Conservation (phyloP, 2,329 filamentous ascomycete genomes). For the Clarireedia paspali region DNA sequence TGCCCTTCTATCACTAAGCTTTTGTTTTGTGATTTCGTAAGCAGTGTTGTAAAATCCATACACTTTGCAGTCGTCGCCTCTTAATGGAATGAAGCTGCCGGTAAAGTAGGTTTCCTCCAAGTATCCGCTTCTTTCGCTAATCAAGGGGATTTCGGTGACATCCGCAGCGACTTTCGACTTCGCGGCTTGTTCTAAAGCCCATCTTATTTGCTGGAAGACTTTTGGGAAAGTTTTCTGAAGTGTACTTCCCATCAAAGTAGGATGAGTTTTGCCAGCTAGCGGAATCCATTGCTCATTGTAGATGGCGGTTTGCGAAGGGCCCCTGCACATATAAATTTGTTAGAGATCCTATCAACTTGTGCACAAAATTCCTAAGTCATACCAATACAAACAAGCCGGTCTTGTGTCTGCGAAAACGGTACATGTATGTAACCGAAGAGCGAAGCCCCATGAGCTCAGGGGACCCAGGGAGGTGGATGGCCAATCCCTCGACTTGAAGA, state of each 20-base stretch:
- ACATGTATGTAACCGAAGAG: slow-evolving; percentile 18
- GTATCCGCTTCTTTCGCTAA: slow-evolving; percentile 20
- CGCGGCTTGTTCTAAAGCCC: slow-evolving; percentile 17
- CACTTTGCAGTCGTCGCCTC: slow-evolving; percentile 17
- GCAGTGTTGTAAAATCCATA: slow-evolving; percentile 20
- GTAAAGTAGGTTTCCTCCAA: slow-evolving; percentile 24
- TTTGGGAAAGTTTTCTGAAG: slow-evolving; percentile 19
- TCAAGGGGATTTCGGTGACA: slow-evolving; percentile 20
- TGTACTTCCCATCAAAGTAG: slow-evolving; percentile 17
- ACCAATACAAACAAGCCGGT: slow-evolving; percentile 21
- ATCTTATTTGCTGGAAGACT: slow-evolving; percentile 13
- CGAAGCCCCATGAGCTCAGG: slow-evolving; percentile 15
- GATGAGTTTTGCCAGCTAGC: slow-evolving; percentile 20
- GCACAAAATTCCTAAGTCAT: background rate
- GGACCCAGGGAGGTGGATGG: slow-evolving; percentile 17
- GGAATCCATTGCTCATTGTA: slow-evolving; percentile 24
- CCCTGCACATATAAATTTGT: slow-evolving; percentile 13
- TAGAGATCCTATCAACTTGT: background rate
- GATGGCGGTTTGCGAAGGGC: slow-evolving; percentile 18
- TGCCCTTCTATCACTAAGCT: slow-evolving; percentile 19
- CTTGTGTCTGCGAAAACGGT: slow-evolving; percentile 21
- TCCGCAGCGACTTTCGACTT: slow-evolving; percentile 15
- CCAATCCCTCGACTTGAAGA: slow-evolving; percentile 21
- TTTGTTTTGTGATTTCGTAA: slow-evolving; percentile 20
- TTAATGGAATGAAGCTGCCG: slow-evolving; percentile 23